phyloP scores from a whole-genome alignment of 495 filamentous ascomycete genomes.

The Penicillium simplicissimum region DNA sequence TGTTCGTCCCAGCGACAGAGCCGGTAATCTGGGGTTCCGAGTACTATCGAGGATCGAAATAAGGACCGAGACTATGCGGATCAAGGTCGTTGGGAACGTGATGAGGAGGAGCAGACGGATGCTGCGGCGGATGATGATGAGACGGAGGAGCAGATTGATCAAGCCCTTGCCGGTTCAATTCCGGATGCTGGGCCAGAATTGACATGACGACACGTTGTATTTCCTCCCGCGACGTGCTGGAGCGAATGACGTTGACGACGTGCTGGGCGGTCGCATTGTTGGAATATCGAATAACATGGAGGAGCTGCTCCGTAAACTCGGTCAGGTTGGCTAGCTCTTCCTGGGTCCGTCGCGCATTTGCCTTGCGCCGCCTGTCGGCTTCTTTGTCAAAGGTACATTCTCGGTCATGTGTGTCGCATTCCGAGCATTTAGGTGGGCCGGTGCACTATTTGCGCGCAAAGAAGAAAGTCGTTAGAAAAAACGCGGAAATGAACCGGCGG shows the following conservation, averaged over 20 bases:
- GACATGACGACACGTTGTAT: constrained; percentile 15
- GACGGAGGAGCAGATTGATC: not conserved
- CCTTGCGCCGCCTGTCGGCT: constrained; percentile 46
- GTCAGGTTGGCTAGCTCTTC: constrained; percentile 33
- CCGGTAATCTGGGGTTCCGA: not conserved
- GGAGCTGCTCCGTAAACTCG: constrained; percentile 32
- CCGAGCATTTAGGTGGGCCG: constrained; percentile 32
- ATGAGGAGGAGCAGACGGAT: not conserved
- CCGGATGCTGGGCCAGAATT: constrained; percentile 3
- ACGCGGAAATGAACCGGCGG: not conserved
- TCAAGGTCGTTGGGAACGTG: constrained; percentile 9
- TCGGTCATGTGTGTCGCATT: constrained; percentile 39
- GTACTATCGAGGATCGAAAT: constrained; percentile 11
- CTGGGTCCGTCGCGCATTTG: constrained; percentile 32
- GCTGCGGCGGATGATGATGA: constrained; percentile 2
- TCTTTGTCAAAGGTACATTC: constrained; percentile 42
- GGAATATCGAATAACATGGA: constrained; percentile 29
- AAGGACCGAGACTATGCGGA: constrained; percentile 14
- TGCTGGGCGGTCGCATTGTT: constrained; percentile 23
- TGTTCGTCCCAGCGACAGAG: not conserved
- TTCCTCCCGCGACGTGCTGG: constrained; percentile 24
- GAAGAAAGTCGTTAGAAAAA: constrained; percentile 11
- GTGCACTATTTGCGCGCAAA: constrained; percentile 28
- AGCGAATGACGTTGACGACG: constrained; percentile 31
- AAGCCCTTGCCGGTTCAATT: not conserved